Evolutionary conservation across 176 grass and related monocot species (phyloP).

Genomic region (Luzula sylvatica): DNA sequence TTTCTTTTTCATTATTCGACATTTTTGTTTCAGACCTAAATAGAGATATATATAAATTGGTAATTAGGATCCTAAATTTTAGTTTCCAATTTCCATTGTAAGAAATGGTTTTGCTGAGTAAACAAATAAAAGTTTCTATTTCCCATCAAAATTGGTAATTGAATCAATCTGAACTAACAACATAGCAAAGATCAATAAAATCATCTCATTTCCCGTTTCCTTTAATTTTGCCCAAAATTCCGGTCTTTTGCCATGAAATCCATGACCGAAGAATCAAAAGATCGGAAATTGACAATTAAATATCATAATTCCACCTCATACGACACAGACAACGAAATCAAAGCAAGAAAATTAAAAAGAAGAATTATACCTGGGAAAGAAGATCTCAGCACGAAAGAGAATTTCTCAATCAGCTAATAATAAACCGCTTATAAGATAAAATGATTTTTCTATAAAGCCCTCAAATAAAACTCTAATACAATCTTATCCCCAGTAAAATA

Average conservation of each 20-base stretch:
- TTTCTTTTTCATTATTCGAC: conserved; percentile 51
- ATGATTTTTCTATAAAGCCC: not conserved
- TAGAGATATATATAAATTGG: not conserved
- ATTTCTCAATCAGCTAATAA: not conserved
- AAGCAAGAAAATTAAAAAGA: conserved; percentile 7
- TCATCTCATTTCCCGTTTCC: too few relatives aligned
- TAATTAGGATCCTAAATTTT: not conserved
- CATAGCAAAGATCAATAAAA: not conserved
- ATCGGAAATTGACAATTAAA: not conserved
- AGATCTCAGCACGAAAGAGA: conserved; percentile 7
- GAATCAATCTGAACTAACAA: not conserved
- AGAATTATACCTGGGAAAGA: not conserved
- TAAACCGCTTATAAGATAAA: not conserved
- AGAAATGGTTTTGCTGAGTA: not conserved
- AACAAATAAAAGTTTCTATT: not conserved
- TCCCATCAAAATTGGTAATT: not conserved
- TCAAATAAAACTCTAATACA: not conserved
- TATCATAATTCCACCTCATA: not conserved
- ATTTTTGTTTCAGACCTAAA: conserved; percentile 30
- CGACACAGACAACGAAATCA: not conserved
- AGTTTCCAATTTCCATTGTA: not conserved
- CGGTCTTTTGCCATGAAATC: too few relatives aligned
- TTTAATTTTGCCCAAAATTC: too few relatives aligned
- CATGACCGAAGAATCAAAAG: not conserved
- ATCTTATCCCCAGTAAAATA: not conserved